phyloP scores from a whole-genome alignment of 2,329 filamentous ascomycete genomes.

The Trichoderma koningii region DNA sequence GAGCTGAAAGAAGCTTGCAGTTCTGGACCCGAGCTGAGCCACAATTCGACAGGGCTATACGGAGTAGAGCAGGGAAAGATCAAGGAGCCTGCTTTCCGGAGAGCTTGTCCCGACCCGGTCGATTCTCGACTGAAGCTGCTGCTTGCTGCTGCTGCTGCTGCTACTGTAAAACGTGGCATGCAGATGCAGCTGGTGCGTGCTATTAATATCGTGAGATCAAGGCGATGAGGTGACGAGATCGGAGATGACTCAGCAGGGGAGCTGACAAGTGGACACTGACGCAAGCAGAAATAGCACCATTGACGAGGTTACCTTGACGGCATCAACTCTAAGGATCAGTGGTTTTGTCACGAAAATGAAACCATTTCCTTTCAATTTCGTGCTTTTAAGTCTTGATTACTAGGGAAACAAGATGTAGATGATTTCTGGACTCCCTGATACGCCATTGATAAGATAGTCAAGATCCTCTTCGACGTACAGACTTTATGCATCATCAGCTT shows the following conservation, averaged over 20 bases:
- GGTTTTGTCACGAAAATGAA: no score
- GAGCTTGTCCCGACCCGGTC: neutral
- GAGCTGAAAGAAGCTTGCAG: neutral
- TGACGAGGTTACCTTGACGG: no score
- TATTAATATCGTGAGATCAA: neutral
- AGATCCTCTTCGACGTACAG: no score
- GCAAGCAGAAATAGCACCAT: no score
- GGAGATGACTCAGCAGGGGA: slow-evolving; percentile 1
- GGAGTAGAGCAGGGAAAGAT: neutral
- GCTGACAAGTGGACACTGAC: no score
- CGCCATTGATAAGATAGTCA: no score
- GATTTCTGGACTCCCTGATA: no score
- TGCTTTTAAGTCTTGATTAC: no score
- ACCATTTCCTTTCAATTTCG: no score
- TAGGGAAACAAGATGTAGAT: no score
- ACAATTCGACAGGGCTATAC: neutral
- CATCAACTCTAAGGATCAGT: no score
- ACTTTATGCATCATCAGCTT: no score
- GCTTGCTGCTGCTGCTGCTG: neutral
- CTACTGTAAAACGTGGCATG: neutral
- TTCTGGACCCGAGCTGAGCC: slow-evolving; percentile 7
- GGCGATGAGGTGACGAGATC: neutral
- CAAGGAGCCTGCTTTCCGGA: neutral
- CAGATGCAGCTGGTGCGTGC: neutral
- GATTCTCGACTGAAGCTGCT: neutral